A percentile compares a stretch with the other conserved stretches of the same genome.
phyloP scores from a whole-genome alignment of 805 yeast species.

The Saccharomycopsis javanensis region DNA sequence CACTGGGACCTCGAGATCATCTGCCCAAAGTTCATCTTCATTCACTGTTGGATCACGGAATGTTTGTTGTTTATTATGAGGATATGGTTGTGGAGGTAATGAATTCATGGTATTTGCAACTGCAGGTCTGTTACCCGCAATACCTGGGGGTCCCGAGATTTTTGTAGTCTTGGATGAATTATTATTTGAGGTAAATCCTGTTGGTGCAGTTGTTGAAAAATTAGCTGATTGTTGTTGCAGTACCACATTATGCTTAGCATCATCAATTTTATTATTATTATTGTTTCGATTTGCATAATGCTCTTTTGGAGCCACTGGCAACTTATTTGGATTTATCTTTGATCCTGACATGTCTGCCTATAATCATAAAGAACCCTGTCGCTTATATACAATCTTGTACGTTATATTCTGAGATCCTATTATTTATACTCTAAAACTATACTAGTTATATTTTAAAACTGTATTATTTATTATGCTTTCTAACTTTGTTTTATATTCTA shows the following conservation, averaged over 20 bases:
- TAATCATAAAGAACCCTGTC: too few relatives aligned
- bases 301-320: neutral
- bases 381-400: too few relatives aligned
- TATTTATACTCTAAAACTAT: too few relatives aligned
- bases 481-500: too few relatives aligned
- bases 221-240: neutral
- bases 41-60: neutral
- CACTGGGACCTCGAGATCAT: slow-evolving; percentile 14
- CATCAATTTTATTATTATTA: neutral
- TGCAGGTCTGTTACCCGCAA: neutral
- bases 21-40: slow-evolving; percentile 17
- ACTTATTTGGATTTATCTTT: neutral
- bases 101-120: neutral
- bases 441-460: too few relatives aligned
- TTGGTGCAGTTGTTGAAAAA: neutral
- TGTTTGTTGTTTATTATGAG: neutral
- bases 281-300: neutral
- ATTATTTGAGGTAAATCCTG: neutral
- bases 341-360: neutral
- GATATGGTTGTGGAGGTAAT: neutral
- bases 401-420: too few relatives aligned
- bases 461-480: too few relatives aligned
- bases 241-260: too few relatives aligned
- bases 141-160: neutral
- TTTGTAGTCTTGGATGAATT: neutral